Percentiles rank a stretch among this genome's conserved stretches.
phyloP scores from a whole-genome alignment of 2,329 filamentous ascomycete genomes.

The Dactylellina haptotyla region DNA sequence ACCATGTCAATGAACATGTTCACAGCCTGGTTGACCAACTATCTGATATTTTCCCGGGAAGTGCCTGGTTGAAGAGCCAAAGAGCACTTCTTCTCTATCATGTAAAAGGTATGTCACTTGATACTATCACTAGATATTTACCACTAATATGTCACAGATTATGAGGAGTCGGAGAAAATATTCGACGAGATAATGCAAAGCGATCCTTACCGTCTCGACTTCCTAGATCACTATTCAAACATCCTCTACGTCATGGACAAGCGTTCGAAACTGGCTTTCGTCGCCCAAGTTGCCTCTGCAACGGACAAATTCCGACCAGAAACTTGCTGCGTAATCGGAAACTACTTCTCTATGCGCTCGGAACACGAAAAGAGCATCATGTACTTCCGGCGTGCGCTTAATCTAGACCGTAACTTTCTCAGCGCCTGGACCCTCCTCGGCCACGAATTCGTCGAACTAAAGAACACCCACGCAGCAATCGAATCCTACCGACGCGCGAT shows the following conservation, averaged over 20 bases:
- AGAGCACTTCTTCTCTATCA: slow-evolving; percentile 89
- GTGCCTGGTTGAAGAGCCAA: slow-evolving; percentile 89
- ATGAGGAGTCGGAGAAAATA: slow-evolving; percentile 71
- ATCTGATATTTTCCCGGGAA: slow-evolving; percentile 83
- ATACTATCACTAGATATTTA: not conserved
- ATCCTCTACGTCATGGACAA: slow-evolving; percentile 93
- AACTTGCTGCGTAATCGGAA: slow-evolving; percentile 95
- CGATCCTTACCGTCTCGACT: slow-evolving; percentile 79
- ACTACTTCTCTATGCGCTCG: slow-evolving; percentile 94
- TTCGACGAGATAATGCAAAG: slow-evolving; percentile 75
- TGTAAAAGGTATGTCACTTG: slow-evolving; percentile 67
- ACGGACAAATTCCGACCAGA: slow-evolving; percentile 97
- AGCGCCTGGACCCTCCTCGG: slow-evolving; percentile 99
- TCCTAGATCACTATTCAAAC: slow-evolving; percentile 95
- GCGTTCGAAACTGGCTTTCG: slow-evolving; percentile 87
- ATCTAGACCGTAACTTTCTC: slow-evolving; percentile 86
- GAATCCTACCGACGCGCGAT: slow-evolving; percentile 96
- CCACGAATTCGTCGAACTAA: slow-evolving; percentile 97
- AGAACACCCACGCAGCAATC: slow-evolving; percentile 97
- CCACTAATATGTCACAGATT: slow-evolving; percentile 64
- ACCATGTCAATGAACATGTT: slow-evolving; percentile 80
- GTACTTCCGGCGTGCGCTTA: slow-evolving; percentile 93
- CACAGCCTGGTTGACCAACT: slow-evolving; percentile 80
- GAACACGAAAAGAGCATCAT: slow-evolving; percentile 98
- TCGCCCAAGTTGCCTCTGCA: slow-evolving; percentile 88